Evolutionary conservation across 2,329 filamentous ascomycete genomes (phyloP).

Genomic region (Ceratocystis destructans): DNA sequence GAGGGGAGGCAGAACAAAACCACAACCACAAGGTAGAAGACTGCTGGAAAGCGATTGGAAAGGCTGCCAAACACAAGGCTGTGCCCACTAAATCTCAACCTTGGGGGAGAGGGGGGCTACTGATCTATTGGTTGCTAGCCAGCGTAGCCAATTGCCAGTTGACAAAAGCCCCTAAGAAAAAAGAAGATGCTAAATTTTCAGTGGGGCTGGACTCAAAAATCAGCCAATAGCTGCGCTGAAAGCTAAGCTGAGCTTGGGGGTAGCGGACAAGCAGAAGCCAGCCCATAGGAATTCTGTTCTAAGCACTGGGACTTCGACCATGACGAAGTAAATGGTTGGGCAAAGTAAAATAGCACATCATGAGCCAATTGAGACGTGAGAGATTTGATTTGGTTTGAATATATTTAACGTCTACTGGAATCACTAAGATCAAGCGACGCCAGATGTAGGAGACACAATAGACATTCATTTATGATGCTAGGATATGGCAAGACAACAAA

Average conservation of each 20-base stretch:
- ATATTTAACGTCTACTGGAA: too few species aligned
- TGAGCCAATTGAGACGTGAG: too few species aligned
- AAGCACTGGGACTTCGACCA: too few species aligned
- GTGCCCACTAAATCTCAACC: not conserved
- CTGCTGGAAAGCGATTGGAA: not conserved
- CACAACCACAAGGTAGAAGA: not conserved
- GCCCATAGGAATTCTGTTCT: not conserved
- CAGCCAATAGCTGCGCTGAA: not conserved
- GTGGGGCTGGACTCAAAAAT: not conserved
- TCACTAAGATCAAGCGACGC: too few species aligned
- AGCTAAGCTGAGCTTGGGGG: not conserved
- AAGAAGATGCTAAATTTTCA: not conserved
- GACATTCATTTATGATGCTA: too few species aligned
- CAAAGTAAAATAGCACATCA: too few species aligned
- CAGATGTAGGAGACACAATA: too few species aligned
- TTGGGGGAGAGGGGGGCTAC: too few species aligned
- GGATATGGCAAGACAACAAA: too few species aligned
- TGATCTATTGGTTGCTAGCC: not conserved
- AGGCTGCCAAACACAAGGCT: not conserved
- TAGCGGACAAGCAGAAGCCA: not conserved
- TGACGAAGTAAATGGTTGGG: too few species aligned
- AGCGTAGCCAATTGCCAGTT: not conserved
- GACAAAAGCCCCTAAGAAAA: not conserved
- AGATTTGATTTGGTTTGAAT: too few species aligned
- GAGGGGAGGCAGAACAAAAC: not conserved